These are phyloP conservation scores for Hypoxylon subgilvum DNA, from an alignment of 495 filamentous ascomycete genomes.

Conservation along the genomic window DNA sequence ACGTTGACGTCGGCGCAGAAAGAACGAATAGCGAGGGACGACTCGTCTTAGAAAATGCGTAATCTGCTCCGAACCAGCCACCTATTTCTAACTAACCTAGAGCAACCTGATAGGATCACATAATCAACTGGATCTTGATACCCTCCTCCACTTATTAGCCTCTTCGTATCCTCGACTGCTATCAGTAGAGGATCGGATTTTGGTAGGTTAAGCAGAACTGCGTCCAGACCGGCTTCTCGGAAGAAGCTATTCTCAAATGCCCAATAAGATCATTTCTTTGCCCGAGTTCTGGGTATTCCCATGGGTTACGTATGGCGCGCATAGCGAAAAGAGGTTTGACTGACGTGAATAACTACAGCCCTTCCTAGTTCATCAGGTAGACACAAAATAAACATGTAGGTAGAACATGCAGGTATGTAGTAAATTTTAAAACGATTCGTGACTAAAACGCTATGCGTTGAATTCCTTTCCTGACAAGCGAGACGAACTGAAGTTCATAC, in stretches of 20 bases:
- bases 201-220: background rate
- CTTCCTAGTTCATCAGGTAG: background rate
- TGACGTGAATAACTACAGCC: no score
- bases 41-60: conserved; percentile 50
- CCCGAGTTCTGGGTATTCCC: background rate
- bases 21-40: conserved; percentile 58
- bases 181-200: conserved; percentile 19
- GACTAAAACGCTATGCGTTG: conserved; percentile 16
- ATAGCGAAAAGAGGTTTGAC: no score
- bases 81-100: no score
- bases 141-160: background rate
- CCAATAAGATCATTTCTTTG: background rate
- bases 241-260: background rate
- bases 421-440: background rate
- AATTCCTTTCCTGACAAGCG: conserved; percentile 20
- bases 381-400: background rate
- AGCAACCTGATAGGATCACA: background rate
- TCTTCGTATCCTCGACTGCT: background rate
- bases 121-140: background rate
- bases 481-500: conserved; percentile 11
- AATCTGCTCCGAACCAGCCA: no score
- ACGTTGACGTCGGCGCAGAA: conserved; percentile 62
- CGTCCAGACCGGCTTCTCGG: conserved; percentile 9
- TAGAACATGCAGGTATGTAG: background rate
- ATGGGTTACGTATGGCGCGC: background rate